Percentiles rank a stretch among this genome's conserved stretches.
phyloP scores from a whole-genome alignment of 2,329 filamentous ascomycete species.

The Mycosphaerella arachidis region DNA sequence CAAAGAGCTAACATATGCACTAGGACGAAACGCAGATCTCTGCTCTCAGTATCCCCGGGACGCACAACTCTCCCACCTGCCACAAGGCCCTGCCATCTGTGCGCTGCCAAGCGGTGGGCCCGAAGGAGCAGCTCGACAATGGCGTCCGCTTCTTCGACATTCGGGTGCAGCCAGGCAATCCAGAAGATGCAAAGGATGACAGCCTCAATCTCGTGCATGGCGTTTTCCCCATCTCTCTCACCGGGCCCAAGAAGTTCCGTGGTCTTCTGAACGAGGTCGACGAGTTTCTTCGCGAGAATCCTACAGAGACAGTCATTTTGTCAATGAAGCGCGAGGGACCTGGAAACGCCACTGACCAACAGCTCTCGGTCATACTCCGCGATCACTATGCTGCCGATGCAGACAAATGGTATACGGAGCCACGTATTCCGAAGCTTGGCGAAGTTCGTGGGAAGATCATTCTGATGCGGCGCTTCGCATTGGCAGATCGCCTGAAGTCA shows the following conservation, averaged over 20 bases:
- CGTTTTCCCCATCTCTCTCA: slow-evolving; percentile 81
- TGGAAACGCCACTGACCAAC: slow-evolving; percentile 71
- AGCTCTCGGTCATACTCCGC: slow-evolving; percentile 69
- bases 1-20: background rate
- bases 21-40: slow-evolving; percentile 68
- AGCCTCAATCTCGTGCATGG: slow-evolving; percentile 80
- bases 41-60: slow-evolving; percentile 84
- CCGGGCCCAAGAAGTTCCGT: slow-evolving; percentile 72
- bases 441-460: slow-evolving; percentile 78
- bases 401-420: slow-evolving; percentile 72
- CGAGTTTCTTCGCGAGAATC: slow-evolving; percentile 70
- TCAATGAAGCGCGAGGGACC: slow-evolving; percentile 88
- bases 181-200: slow-evolving; percentile 53
- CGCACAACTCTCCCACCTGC: slow-evolving; percentile 88
- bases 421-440: slow-evolving; percentile 71
- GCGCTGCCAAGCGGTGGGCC: slow-evolving; percentile 78
- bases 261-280: slow-evolving; percentile 64
- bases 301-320: slow-evolving; percentile 77
- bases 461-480: slow-evolving; percentile 72
- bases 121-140: slow-evolving; percentile 75
- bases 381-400: slow-evolving; percentile 60
- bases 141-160: slow-evolving; percentile 94
- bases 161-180: slow-evolving; percentile 64
- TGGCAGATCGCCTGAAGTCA: slow-evolving; percentile 49
- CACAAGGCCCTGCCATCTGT: slow-evolving; percentile 84